Evolutionary conservation across 108 stramenopile genomes (phyloP).

Genomic region (Pseudonitzschia pungens): DNA sequence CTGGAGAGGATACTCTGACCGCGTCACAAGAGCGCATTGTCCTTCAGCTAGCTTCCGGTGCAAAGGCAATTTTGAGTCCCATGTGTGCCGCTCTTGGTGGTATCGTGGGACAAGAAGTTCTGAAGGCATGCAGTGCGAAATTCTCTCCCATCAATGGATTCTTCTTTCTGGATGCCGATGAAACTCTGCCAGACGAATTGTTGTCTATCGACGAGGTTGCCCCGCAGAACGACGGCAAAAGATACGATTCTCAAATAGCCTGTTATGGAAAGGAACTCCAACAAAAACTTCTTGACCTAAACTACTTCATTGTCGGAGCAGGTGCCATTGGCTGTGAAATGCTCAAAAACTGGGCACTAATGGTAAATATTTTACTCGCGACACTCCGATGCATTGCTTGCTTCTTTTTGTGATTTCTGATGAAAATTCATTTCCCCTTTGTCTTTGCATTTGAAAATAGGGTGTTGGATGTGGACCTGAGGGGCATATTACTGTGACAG

Average conservation of each 20-base stretch:
- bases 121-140: conserved; percentile 98
- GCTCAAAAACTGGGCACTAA: conserved; percentile 94
- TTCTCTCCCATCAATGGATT: conserved; percentile 96
- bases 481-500: conserved; percentile 88
- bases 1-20: conserved; percentile 41
- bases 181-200: conserved; percentile 87
- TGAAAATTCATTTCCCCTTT: background rate
- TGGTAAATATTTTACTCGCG: conserved; percentile 19
- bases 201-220: conserved; percentile 61
- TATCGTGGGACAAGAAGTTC: conserved; percentile 98
- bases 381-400: background rate
- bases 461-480: conserved; percentile 86
- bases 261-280: conserved; percentile 84
- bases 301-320: conserved; percentile 96
- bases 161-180: conserved; percentile 96
- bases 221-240: conserved; percentile 46
- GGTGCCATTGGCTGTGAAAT: conserved; percentile 99
- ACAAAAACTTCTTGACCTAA: conserved; percentile 59
- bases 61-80: conserved; percentile 86
- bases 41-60: conserved; percentile 78
- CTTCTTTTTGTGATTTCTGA: background rate
- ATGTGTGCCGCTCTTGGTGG: conserved; percentile 97
- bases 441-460: background rate
- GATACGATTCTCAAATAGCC: conserved; percentile 87
- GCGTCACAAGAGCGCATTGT: conserved; percentile 58